Base-by-base conservation (phyloP, 2,329 filamentous ascomycete species). In the Coccinonectria pachysandricola region DNA sequence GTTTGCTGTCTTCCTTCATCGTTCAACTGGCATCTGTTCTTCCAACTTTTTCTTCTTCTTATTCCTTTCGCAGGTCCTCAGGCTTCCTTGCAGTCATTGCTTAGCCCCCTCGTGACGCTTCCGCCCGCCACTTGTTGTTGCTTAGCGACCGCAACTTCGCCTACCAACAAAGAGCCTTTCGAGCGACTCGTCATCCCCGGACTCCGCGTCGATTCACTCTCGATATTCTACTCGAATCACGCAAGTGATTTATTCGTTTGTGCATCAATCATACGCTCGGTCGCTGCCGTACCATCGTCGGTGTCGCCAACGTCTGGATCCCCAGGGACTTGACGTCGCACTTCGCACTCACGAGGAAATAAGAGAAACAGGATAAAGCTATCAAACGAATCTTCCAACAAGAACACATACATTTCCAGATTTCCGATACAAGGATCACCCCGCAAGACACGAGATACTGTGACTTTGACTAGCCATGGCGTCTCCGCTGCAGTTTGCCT, bases 391-490 rank as follows among this genome's bases (percentile, higher is more conserved):
- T 21, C 17, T 22, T 15, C 26, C 27, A 23, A 17, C 21, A 36
- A 46, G 39, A 49, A 46, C 40, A 40, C n/a, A n/a, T n/a, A n/a
- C n/a, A n/a, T n/a, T 28, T 31, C 39, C 44, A 40, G 40, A 40
- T 31, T 28, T 36, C 37, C 39, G 30, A 41, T 45, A 37, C 44
- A 41, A 35, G 14, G 23, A 36, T 43, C 39, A 39, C 30, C 28
- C 23, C 33, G 37, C 37, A 48, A 45, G 40, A 45, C 43, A 40
- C 39, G 46, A 50, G 52, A 52, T 37, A 37, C 77, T 81, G 81
- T 85, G 79, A 69, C 80, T 86, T 86, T 85, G 54, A 77, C 74
- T 86, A 86, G 82, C 77, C 74, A 95, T 94, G 86, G 82, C 84
- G 58, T 78, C 70, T 68, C 77, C 83, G 53, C 80, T 88, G 64